A percentile compares a stretch with the other conserved stretches of the same genome.
These are phyloP conservation scores for Leccinum boreale DNA, from an alignment of 768 basidiomycete genomes.

Conservation along the genomic window DNA sequence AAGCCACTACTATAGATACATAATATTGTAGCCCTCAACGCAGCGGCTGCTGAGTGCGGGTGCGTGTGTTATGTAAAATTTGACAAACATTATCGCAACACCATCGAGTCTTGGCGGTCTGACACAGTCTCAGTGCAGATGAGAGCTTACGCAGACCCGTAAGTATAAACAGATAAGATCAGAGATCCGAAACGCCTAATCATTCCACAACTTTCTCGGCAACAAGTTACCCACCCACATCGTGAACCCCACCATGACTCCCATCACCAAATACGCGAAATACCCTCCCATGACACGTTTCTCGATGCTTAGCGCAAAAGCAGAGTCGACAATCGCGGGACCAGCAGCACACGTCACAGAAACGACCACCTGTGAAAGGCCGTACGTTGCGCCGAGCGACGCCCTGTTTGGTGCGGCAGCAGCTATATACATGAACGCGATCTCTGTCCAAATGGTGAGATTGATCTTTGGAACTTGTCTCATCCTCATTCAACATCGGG, in stretches of 20 bases:
- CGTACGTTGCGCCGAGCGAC: conserved; percentile 69
- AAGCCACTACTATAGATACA: no score
- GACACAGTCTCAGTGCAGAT: no score
- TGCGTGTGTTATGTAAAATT: no score
- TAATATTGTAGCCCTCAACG: no score
- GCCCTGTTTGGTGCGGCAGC: conserved; percentile 62
- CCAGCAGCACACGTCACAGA: conserved; percentile 29
- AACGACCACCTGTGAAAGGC: conserved; percentile 35
- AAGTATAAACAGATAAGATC: not conserved
- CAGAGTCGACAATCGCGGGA: conserved; percentile 24
- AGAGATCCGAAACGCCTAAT: not conserved
- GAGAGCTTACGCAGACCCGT: not conserved
- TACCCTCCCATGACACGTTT: conserved; percentile 47
- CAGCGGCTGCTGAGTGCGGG: no score
- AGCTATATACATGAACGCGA: conserved; percentile 66
- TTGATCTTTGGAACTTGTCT: not conserved
- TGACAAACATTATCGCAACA: no score
- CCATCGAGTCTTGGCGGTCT: no score
- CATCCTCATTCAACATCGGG: no score
- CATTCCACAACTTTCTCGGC: conserved; percentile 27
- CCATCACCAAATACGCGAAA: conserved; percentile 49
- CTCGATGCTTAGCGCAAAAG: conserved; percentile 27
- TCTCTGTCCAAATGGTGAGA: conserved; percentile 37
- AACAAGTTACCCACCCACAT: conserved; percentile 31
- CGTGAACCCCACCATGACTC: conserved; percentile 27